Base-by-base conservation (phyloP, 2,329 filamentous ascomycete species). In the Beauveria brongniartii region DNA sequence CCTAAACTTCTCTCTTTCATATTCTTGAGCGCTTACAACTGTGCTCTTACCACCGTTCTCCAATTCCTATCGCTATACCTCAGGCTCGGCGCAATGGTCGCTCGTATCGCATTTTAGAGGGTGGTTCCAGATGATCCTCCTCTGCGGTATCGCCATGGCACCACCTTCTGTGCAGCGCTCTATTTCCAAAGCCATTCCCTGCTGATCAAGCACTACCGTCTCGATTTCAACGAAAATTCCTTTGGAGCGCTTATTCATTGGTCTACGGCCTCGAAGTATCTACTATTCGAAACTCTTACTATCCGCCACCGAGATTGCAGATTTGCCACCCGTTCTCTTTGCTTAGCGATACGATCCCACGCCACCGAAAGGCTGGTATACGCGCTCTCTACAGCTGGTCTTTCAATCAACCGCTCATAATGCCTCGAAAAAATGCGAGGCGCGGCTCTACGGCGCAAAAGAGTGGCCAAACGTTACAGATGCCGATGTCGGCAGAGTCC, bases 61-160 rank as follows among this genome's bases (percentile, higher is more conserved):
- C 41, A 7, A 24, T n/a, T 37, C n/a, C 16, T 51, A n/a, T 50
- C 12, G 24, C 37, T 52, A 41, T 34, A 26, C 24, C n/a, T 54
- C 16, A 18, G 12, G 26, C 40, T 10, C 56, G 51, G 55, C 65
- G 71, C 64, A 64, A 68, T 71, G 66, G 62, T 74, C 64, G 71
- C 73, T 72, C 71, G 70, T 74, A 75, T 75, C 79, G 75, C 75
- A 63, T 78, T 78, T 65, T 83, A 81, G 78, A 81, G 79, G 79
- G 80, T 82, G 79, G 80, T 73, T 70, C 70, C 75, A 64, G 65
- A 66, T 59, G 61, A 62, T 26, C 44, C 34, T 47, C 46, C 69
- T 67, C 74, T 71, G 73, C 72, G 71, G 71, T 70, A 68, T 74
- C 77, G 74, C 76, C 72, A 84, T 83, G 82, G 81, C 76, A 80